Evolutionary conservation across 2,329 filamentous ascomycete genomes (phyloP), one percentile per base, ranked within the genome.

Genomic region (Beauveria caledonica): DNA sequence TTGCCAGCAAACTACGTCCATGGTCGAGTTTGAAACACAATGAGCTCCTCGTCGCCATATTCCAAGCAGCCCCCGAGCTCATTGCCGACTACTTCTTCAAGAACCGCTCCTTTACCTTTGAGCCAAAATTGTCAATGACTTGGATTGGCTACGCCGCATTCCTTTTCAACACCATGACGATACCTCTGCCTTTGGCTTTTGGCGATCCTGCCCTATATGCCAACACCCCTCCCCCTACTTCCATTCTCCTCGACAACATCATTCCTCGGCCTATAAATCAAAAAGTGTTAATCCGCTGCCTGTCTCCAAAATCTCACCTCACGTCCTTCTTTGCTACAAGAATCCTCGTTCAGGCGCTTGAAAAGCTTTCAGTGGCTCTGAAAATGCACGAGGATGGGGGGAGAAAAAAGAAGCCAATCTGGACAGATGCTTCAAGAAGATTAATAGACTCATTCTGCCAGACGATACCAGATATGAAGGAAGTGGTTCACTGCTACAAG

Each of bases 131-230:
- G 5, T 94, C 92, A 3, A 87, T 92, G 49, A 94, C 92, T 0
- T 99, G 94, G 94, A 89, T 97, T 66, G 92, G 93, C 46, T 96
- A 95, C 70, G 91, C 92, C 0, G 86, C 92, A 0, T 90, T 97
- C 63, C 76, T 99, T 5, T 96, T 95, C 72, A 89, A 88, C 63
- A 85, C 87, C 1, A 85, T 97, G 50, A 83, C 87, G 61, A 77
- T 95, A 40, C 85, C 87, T 1, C 78, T 96, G 2, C 92, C 92
- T 2, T 70, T 77, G 27, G 83, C 82, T 62, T 90, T 93, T 68
- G 91, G 91, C 13, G 84, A 86, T 66, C 78, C 78, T 45, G 79
- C 82, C 13, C 79, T 78, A 46, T 87, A 85, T 64, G 66, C 70
- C 46, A 84, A 86, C 25, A 76, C 86, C 15, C 92, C 94, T 33